Conservation (phyloP, 129 eudicot genomes). For the Centaurea solstitialis region DNA sequence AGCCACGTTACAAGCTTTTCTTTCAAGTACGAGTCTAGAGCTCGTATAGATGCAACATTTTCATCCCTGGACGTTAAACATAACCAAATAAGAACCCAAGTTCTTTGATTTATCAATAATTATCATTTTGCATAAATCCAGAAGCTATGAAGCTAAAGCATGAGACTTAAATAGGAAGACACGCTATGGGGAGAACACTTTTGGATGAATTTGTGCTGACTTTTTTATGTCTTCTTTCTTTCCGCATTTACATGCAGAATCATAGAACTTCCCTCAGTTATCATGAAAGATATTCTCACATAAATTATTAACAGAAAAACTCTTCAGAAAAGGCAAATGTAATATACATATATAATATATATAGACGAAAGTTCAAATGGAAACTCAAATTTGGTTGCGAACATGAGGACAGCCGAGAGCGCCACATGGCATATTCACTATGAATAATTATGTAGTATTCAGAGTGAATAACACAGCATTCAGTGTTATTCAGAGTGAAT, state of each 20-base stretch:
- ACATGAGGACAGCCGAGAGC: no score
- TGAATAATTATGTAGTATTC: no score
- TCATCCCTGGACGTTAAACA: slow-evolving; percentile 59
- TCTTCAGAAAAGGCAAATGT: neutral
- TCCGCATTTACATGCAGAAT: neutral
- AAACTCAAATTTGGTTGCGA: no score
- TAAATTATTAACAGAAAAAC: neutral
- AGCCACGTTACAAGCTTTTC: slow-evolving; percentile 96
- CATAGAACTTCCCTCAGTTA: neutral
- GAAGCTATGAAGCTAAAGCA: neutral
- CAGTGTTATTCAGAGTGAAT: no score
- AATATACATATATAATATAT: no score
- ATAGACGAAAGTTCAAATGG: no score
- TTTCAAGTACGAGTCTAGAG: slow-evolving; percentile 84
- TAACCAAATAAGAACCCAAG: slow-evolving; percentile 13
- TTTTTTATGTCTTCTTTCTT: neutral
- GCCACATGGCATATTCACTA: no score
- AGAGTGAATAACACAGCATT: no score
- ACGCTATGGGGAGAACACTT: neutral
- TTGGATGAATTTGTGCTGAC: neutral
- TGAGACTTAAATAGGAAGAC: neutral
- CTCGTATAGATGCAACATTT: slow-evolving; percentile 75
- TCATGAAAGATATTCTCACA: neutral
- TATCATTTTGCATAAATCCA: neutral
- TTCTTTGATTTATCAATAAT: neutral